These are phyloP conservation scores for Suillus lakei DNA, from an alignment of 768 basidiomycete species.

Conservation along the genomic window DNA sequence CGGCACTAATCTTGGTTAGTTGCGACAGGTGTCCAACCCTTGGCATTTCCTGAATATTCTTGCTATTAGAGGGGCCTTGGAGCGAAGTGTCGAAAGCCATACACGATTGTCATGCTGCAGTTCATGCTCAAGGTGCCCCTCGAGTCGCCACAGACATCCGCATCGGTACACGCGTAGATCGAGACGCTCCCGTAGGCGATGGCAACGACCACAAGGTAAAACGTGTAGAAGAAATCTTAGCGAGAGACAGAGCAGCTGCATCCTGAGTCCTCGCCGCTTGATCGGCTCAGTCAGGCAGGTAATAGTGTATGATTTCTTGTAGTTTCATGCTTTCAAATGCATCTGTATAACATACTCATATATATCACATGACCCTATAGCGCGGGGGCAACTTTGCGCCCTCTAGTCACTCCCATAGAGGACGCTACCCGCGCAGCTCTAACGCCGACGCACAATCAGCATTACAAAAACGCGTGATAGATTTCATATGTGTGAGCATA, in stretches of 20 bases:
- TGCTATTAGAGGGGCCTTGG: conserved; percentile 84
- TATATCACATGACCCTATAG: background rate
- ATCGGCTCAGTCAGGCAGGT: background rate
- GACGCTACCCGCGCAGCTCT: background rate
- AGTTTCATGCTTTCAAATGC: background rate
- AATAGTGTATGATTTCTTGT: background rate
- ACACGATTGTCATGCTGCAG: conserved; percentile 87
- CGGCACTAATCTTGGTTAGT: conserved; percentile 83
- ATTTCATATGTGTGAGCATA: background rate
- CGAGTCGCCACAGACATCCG: conserved; percentile 92
- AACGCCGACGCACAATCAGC: background rate
- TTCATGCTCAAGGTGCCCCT: conserved; percentile 75
- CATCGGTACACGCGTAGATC: conserved; percentile 88
- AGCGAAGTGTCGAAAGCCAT: conserved; percentile 82
- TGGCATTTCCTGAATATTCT: conserved; percentile 5
- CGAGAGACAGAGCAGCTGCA: conserved; percentile 29
- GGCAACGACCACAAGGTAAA: conserved; percentile 83
- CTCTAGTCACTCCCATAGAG: background rate
- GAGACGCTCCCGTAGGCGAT: conserved; percentile 59
- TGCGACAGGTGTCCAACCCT: background rate
- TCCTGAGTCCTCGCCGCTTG: conserved; percentile 6
- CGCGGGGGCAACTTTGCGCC: background rate
- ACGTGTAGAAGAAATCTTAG: conserved; percentile 81
- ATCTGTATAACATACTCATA: background rate
- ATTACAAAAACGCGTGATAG: background rate